Evolutionary conservation across 1,284 basidiomycete genomes (phyloP), one percentile per base, ranked within the genome.

Genomic region (Apiotrichum akiyoshidainum): DNA sequence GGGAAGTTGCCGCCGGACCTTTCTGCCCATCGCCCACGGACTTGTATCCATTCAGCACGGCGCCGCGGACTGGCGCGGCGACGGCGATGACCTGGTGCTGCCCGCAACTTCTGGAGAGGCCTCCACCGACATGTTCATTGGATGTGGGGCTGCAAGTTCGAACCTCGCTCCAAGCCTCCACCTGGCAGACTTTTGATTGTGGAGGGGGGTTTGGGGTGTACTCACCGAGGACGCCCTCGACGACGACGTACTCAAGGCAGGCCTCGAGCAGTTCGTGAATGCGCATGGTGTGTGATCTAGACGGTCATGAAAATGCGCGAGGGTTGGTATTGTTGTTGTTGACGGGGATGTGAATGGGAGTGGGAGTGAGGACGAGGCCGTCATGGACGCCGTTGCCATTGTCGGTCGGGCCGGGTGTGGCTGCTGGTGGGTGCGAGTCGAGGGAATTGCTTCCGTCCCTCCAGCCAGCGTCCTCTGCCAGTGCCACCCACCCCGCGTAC

Each of bases 171-270:
- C 37, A 12, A 48, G 19, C 39, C 33, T 26, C 21, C 39, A 14
- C 19, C 16, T 31, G 17, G 31, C 11, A 17, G 52, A 54, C 54
- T 59, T 63, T 60, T 62, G 60, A 40, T 33, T 26, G 37, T 12
- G 21, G 14, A 2, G 2, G 6, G 9, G 11, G 44, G 8, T n/a
- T n/a, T n/a, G 26, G 21, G 14, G 1, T 7, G n/a, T 12, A 71
- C 75, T 68, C 58, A 77, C 75, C 75, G 10, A 75, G 59, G 6
- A 71, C 66, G 5, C 75, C 73, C 42, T 77, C 75, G 52, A 68
- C 57, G 21, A 68, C 68, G 17, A 74, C 65, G 53, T 72, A 75
- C 55, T 75, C 70, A 50, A 77, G 60, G 52, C 67, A 72, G 0
- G 63, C 61, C 54, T 77, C 73, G 58, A 75, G 65, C 17, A 75